Conservation (phyloP, 495 filamentous ascomycete genomes). For the Neurospora sp. region DNA sequence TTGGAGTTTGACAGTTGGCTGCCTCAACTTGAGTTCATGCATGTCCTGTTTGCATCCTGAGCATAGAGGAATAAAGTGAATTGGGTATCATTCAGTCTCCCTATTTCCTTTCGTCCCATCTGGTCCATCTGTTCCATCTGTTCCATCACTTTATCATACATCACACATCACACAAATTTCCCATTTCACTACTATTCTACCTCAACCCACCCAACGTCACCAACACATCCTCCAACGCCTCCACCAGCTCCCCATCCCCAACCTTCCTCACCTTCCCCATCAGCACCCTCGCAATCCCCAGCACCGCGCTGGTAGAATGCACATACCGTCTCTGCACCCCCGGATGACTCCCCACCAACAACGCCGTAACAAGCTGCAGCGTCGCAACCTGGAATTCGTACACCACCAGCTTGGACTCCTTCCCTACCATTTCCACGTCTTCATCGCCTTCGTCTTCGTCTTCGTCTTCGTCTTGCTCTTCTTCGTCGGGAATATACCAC, state of each 20-base stretch:
- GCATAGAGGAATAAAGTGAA: background rate
- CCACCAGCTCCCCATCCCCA: conserved; percentile 7
- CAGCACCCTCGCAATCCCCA: conserved; percentile 29
- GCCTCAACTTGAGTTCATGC: no score
- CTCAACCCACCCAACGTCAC: conserved; percentile 11
- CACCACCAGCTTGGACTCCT: conserved; percentile 4
- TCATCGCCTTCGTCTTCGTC: background rate
- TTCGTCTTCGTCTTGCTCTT: background rate
- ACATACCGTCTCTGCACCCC: conserved; percentile 35
- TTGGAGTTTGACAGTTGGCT: background rate
- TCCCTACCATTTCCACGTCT: background rate
- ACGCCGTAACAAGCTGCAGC: conserved; percentile 38
- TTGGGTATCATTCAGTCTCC: background rate
- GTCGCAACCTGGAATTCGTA: conserved; percentile 39
- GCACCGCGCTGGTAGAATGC: conserved; percentile 29
- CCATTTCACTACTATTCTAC: background rate
- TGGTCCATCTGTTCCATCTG: background rate
- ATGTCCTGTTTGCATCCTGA: background rate
- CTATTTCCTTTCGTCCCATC: background rate
- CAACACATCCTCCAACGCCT: conserved; percentile 17
- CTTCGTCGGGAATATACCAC: conserved; percentile 18
- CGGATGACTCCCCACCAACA: conserved; percentile 35
- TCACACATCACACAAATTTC: background rate
- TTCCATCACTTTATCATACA: background rate
- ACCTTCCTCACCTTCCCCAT: conserved; percentile 7